Evolutionary conservation across 352 stramenopile species (phyloP), one percentile per base, ranked within the genome.

Genomic region (Phytophthora colocasiae): DNA sequence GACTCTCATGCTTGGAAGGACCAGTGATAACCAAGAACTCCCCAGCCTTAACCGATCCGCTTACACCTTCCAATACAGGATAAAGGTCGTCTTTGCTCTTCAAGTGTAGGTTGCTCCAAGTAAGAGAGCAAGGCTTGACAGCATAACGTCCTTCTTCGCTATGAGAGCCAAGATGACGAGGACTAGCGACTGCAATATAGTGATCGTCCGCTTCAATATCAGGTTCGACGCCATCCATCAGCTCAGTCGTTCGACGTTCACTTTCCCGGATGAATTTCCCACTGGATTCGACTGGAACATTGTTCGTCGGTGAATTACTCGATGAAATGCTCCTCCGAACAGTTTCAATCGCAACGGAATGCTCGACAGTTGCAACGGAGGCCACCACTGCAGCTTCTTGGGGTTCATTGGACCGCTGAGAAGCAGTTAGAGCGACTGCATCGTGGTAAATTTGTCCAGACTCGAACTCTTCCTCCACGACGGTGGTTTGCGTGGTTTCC

Each of bases 1-100:
- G 92, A 57, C 98, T 97, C 11, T 95, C 90, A 34, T 82, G 73
- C 48, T 83, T 85, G 0, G 71, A 78, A 7, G 77, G 76, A 2
- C 85, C 84, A 3, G 87, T 89, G 40, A 94, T 75, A 1, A 90
- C 81, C 19, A 90, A 46, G 36, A 93, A 83, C 46, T 81, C 68
- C 0, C 85, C 69, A 26, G 82, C 70, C 4, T 54, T 56, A 12
- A 84, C 69, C 0, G 59, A 66, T 2, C 82, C 85, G 36, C 57
- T 83, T 10, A 92, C 60, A n/a, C 77, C 40, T 27, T 76, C 60
- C 1, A 94, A 69, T 3, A 94, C 11, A 45, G 24, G 34, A 27
- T 26, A 66, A 36, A 43, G 55, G 47, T 58, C 64, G 34, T 38
- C 62, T 15, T 59, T 60, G 1, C 53, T 54, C 19, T 69, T 67